A percentile compares a stretch with the other conserved stretches of the same genome.
These are phyloP conservation scores for Tolypocladium inflatum DNA, from an alignment of 2,329 filamentous ascomycete genomes.

Conservation along the genomic window DNA sequence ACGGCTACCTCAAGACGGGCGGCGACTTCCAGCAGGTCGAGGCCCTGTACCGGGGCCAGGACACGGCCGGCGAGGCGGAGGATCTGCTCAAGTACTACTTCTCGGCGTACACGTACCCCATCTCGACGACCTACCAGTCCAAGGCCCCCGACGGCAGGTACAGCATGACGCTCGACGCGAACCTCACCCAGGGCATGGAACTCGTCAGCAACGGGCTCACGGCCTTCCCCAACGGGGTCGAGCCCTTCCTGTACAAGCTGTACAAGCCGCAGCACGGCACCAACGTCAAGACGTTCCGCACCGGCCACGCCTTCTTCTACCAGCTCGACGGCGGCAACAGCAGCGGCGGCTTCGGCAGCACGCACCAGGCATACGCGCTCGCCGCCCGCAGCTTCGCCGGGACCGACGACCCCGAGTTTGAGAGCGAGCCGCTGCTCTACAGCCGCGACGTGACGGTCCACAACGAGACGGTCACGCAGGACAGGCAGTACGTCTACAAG, in stretches of 20 bases:
- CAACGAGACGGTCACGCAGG: conserved; percentile 42
- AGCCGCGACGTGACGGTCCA: conserved; percentile 43
- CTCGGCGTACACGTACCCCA: conserved; percentile 7
- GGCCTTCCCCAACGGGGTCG: conserved; percentile 49
- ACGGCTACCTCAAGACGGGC: conserved; percentile 33
- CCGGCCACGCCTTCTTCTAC: conserved; percentile 49
- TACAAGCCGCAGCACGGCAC: conserved; percentile 11
- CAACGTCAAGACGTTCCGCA: conserved; percentile 39
- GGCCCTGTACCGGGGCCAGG: conserved; percentile 8
- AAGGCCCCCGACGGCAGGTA: conserved; percentile 1
- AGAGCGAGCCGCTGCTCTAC: conserved; percentile 38
- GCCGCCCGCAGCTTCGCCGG: conserved; percentile 19
- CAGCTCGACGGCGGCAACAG: conserved; percentile 32
- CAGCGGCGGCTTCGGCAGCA: conserved; percentile 43
- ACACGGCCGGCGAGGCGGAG: conserved; percentile 1
- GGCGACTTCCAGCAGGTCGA: conserved; percentile 29
- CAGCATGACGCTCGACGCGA: conserved; percentile 16
- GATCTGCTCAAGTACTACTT: neutral
- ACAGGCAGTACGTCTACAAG: conserved; percentile 25
- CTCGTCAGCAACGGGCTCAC: conserved; percentile 26
- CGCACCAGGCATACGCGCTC: conserved; percentile 47
- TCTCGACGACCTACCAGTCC: conserved; percentile 1
- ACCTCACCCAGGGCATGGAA: conserved; percentile 29
- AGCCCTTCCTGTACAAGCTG: conserved; percentile 36
- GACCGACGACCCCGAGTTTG: conserved; percentile 9